Evolutionary conservation across 2,329 filamentous ascomycete genomes (phyloP).

Genomic region (Talaromyces sp.): DNA sequence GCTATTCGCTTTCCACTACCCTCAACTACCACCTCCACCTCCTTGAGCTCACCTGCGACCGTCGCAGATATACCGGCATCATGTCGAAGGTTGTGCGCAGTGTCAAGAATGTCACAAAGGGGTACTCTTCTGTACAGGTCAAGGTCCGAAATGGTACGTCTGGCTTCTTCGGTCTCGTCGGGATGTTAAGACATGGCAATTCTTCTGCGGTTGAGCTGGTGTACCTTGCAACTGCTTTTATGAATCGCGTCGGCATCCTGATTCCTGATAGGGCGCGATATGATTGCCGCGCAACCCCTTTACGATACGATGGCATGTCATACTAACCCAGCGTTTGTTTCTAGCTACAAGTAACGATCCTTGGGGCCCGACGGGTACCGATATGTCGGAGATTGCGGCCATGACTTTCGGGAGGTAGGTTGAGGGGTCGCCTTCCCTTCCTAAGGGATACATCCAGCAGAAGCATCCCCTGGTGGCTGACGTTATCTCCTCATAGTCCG

Average conservation of each 20-base stretch:
- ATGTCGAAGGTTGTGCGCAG: conserved; percentile 98
- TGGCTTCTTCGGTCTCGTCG: not conserved
- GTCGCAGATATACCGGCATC: conserved; percentile 23
- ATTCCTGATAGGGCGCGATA: not conserved
- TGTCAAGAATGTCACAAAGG: conserved; percentile 99
- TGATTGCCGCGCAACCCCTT: not conserved
- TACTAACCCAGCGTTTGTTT: conserved; percentile 20
- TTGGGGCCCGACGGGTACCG: conserved; percentile 96
- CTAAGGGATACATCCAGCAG: not conserved
- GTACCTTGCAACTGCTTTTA: conserved; percentile 5
- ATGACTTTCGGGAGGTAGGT: conserved; percentile 96
- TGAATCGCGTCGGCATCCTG: not conserved
- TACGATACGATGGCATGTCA: not conserved
- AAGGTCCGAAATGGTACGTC: conserved; percentile 93
- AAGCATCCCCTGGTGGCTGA: conserved; percentile 5
- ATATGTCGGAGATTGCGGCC: conserved; percentile 98
- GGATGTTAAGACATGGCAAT: not conserved
- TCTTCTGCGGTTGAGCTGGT: not conserved
- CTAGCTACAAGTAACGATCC: conserved; percentile 96
- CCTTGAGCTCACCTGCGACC: conserved; percentile 8
- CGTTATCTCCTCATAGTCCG: conserved; percentile 59
- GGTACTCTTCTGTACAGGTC: conserved; percentile 93
- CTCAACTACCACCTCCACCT: conserved; percentile 3
- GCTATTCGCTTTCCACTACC: conserved; percentile 10
- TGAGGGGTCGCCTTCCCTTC: conserved; percentile 17